Evolutionary conservation across 2,329 filamentous ascomycete species (phyloP).

Genomic region (Macrophomina pseudophaseolina): DNA sequence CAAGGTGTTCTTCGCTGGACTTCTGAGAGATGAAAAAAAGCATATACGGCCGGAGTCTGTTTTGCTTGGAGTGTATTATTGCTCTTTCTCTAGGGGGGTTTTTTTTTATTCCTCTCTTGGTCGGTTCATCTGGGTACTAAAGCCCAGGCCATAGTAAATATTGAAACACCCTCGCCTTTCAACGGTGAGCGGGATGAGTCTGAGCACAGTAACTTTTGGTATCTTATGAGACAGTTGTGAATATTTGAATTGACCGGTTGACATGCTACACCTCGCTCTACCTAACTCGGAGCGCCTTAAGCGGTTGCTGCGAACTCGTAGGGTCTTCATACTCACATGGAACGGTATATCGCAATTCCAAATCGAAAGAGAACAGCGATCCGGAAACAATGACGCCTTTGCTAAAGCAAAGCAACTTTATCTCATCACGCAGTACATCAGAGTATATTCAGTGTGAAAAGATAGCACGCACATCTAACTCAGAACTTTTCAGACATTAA

Average conservation of each 20-base stretch:
- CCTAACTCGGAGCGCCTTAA: too few species aligned
- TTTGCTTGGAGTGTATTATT: neutral
- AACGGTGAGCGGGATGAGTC: conserved; percentile 2
- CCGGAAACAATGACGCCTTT: too few species aligned
- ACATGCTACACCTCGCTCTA: too few species aligned
- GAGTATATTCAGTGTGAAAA: too few species aligned
- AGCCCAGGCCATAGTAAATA: conserved; percentile 13
- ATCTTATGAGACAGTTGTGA: neutral
- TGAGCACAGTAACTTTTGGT: neutral
- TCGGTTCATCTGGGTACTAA: conserved; percentile 18
- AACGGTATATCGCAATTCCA: too few species aligned
- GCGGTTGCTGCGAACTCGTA: too few species aligned
- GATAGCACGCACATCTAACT: too few species aligned
- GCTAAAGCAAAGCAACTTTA: too few species aligned
- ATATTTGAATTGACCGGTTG: neutral
- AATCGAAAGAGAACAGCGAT: too few species aligned
- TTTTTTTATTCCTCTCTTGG: conserved; percentile 31
- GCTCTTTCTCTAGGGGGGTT: conserved; percentile 33
- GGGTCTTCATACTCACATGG: too few species aligned
- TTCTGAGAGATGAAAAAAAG: conserved; percentile 7
- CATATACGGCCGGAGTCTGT: conserved; percentile 6
- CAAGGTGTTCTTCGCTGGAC: conserved; percentile 18
- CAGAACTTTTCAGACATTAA: too few species aligned
- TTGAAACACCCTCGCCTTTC: neutral
- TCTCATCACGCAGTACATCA: too few species aligned